phyloP scores from a whole-genome alignment of 805 yeast genomes.

The Grigorovia transvaalensis region DNA sequence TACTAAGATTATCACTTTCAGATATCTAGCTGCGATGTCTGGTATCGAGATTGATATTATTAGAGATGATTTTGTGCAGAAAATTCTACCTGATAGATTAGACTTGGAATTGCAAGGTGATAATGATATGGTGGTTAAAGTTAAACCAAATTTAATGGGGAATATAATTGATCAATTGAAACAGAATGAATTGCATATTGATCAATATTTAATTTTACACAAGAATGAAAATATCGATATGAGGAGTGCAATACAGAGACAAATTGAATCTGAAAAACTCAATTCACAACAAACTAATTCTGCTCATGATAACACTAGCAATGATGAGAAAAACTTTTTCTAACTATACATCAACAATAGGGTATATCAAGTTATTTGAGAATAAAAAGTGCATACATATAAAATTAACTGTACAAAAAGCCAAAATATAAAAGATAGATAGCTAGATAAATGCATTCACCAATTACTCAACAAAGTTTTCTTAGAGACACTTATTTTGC shows the following conservation, averaged over 20 bases:
- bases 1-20: conserved; percentile 13
- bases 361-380: neutral
- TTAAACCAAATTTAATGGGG: conserved; percentile 1
- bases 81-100: conserved; percentile 7
- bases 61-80: conserved; percentile 9
- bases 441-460: conserved; percentile 6
- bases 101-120: conserved; percentile 10
- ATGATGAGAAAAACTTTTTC: neutral
- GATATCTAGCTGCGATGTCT: conserved; percentile 19
- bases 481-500: conserved; percentile 27
- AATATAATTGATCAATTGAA: conserved; percentile 2
- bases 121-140: conserved; percentile 7
- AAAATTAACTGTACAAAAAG: no score
- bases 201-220: conserved; percentile 1
- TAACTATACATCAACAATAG: neutral
- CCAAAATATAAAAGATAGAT: neutral
- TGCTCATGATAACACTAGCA: neutral
- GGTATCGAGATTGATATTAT: conserved; percentile 12
- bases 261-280: neutral
- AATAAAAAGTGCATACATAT: no score
- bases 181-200: conserved; percentile 1
- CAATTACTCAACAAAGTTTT: conserved; percentile 24
- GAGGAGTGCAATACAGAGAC: conserved; percentile 2
- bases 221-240: neutral
- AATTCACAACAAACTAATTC: neutral